phyloP scores from a whole-genome alignment of 495 filamentous ascomycete species.

The Penicillium salamii region DNA sequence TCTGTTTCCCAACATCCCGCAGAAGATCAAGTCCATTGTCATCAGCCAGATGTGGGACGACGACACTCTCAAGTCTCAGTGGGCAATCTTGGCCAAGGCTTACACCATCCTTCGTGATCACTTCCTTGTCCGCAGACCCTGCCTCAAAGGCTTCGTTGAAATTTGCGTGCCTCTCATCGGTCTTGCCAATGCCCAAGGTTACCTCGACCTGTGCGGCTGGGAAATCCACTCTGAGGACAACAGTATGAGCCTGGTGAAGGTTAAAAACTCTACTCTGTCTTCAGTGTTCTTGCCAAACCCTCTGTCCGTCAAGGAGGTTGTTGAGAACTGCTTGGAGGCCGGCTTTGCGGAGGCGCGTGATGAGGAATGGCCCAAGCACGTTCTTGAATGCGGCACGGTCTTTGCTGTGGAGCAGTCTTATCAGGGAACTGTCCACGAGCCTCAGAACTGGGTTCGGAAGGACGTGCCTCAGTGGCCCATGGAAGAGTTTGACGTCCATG shows the following conservation, averaged over 20 bases:
- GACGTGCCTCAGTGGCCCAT: background rate
- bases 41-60: constrained; percentile 42
- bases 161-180: constrained; percentile 9
- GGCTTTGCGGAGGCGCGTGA: background rate
- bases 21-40: constrained; percentile 42
- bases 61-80: constrained; percentile 45
- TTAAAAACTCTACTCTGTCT: background rate
- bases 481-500: background rate
- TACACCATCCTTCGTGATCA: constrained; percentile 50
- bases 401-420: background rate
- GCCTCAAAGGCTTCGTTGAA: background rate
- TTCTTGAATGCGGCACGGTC: background rate
- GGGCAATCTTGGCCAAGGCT: constrained; percentile 46
- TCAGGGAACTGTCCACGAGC: background rate
- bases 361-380: background rate
- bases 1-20: constrained; percentile 36
- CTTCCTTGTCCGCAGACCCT: constrained; percentile 28
- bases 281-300: background rate
- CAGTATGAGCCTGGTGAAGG: background rate
- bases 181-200: constrained; percentile 32
- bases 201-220: constrained; percentile 43
- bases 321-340: background rate
- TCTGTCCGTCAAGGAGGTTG: background rate
- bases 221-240: background rate
- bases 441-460: background rate